phyloP scores from a whole-genome alignment of 208 protist genomes.

The Wallacemonas sp. region DNA sequence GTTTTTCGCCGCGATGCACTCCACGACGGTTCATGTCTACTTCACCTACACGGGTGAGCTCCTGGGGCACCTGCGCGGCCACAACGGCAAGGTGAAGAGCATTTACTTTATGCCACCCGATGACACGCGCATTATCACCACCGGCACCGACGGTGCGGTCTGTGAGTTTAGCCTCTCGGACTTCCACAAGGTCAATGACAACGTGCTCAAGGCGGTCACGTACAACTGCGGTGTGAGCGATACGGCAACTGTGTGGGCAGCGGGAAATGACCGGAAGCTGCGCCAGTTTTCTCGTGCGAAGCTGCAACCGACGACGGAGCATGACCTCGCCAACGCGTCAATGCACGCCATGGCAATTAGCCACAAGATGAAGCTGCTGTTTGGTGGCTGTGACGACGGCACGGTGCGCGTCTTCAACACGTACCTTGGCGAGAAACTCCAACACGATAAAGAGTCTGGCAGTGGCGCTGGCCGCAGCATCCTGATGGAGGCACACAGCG shows the following conservation, averaged over 20 bases:
- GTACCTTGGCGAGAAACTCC: slow-evolving; percentile 82
- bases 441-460: slow-evolving; percentile 31
- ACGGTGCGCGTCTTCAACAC: slow-evolving; percentile 91
- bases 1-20: slow-evolving; percentile 95
- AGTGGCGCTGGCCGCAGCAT: slow-evolving; percentile 32
- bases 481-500: slow-evolving; percentile 83
- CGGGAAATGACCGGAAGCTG: slow-evolving; percentile 93
- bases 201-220: slow-evolving; percentile 89
- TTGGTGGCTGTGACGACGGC: slow-evolving; percentile 92
- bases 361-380: slow-evolving; percentile 90
- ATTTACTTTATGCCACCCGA: slow-evolving; percentile 89
- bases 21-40: slow-evolving; percentile 96
- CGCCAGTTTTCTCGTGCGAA: slow-evolving; percentile 81
- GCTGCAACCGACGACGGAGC: slow-evolving; percentile 57
- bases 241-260: slow-evolving; percentile 86
- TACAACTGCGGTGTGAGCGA: slow-evolving; percentile 91
- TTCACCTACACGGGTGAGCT: slow-evolving; percentile 95
- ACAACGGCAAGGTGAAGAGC: slow-evolving; percentile 93
- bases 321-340: slow-evolving; percentile 72
- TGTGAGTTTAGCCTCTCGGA: slow-evolving; percentile 94
- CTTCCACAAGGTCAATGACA: slow-evolving; percentile 92
- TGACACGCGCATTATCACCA: slow-evolving; percentile 91
- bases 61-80: slow-evolving; percentile 93
- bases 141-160: slow-evolving; percentile 94
- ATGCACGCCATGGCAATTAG: slow-evolving; percentile 88